These are phyloP conservation scores for Nakazawaea sp. DNA, from an alignment of 805 yeast species.

Conservation along the genomic window DNA sequence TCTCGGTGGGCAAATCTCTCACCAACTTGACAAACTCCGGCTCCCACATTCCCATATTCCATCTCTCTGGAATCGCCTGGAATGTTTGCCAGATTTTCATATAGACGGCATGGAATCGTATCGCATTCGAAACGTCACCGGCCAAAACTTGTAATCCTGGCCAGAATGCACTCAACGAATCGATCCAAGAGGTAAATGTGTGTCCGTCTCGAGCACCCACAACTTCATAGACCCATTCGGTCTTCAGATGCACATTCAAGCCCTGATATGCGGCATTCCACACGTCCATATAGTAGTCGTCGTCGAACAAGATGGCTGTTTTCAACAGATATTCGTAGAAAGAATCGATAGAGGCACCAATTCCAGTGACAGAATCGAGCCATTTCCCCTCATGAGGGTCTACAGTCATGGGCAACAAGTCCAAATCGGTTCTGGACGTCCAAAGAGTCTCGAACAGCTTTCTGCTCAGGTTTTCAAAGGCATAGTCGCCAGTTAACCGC, in stretches of 20 bases:
- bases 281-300: slow-evolving; percentile 39
- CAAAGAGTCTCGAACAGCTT: slow-evolving; percentile 65
- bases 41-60: slow-evolving; percentile 41
- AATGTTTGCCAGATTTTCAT: slow-evolving; percentile 74
- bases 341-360: slow-evolving; percentile 90
- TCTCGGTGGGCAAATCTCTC: slow-evolving; percentile 15
- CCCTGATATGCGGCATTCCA: slow-evolving; percentile 61
- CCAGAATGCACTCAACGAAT: slow-evolving; percentile 81
- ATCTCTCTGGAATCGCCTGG: slow-evolving; percentile 84
- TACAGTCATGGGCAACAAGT: slow-evolving; percentile 73
- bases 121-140: slow-evolving; percentile 68
- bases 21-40: slow-evolving; percentile 13
- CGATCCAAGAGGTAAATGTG: slow-evolving; percentile 63
- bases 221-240: slow-evolving; percentile 49
- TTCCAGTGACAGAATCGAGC: slow-evolving; percentile 60
- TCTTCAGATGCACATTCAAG: slow-evolving; percentile 43
- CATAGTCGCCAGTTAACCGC: slow-evolving; percentile 62
- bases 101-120: slow-evolving; percentile 50
- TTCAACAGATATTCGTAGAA: slow-evolving; percentile 86
- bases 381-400: slow-evolving; percentile 51
- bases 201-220: slow-evolving; percentile 48
- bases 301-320: slow-evolving; percentile 66
- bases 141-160: slow-evolving; percentile 77
- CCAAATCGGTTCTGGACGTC: slow-evolving; percentile 53
- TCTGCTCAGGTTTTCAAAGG: slow-evolving; percentile 57